Conservation (phyloP, 208 protist genomes). For the Strigomonas culicis region DNA sequence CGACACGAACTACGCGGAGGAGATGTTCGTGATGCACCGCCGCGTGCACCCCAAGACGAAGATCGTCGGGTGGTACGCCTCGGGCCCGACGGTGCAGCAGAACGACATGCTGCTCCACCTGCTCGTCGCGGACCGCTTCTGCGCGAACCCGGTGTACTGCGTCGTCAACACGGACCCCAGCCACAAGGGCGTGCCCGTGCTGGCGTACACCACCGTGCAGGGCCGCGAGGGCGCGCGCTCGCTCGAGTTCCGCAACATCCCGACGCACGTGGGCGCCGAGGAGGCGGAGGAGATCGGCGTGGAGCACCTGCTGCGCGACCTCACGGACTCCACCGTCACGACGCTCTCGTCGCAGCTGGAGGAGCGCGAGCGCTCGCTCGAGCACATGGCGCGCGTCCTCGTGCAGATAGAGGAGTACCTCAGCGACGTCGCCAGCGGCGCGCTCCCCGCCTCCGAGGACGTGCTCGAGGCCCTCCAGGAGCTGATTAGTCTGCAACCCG, state of each 20-base stretch:
- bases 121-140: slow-evolving; percentile 92
- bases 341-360: slow-evolving; percentile 94
- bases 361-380: slow-evolving; percentile 92
- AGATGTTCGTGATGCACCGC: slow-evolving; percentile 99
- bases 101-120: slow-evolving; percentile 98
- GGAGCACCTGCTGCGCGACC: slow-evolving; percentile 99
- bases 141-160: slow-evolving; percentile 89
- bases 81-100: slow-evolving; percentile 94
- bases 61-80: slow-evolving; percentile 99
- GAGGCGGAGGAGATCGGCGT: slow-evolving; percentile 99
- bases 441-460: slow-evolving; percentile 80
- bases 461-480: slow-evolving; percentile 87
- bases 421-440: slow-evolving; percentile 61
- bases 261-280: slow-evolving; percentile 93
- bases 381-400: slow-evolving; percentile 88
- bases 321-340: slow-evolving; percentile 96
- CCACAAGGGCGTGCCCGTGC: slow-evolving; percentile 87
- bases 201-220: slow-evolving; percentile 89
- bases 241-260: slow-evolving; percentile 89
- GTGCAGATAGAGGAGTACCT: slow-evolving; percentile 92
- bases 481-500: slow-evolving; percentile 82
- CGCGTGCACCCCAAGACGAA: slow-evolving; percentile 98
- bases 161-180: slow-evolving; percentile 89
- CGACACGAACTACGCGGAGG: slow-evolving; percentile 94
- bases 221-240: slow-evolving; percentile 67